Percentiles rank a stretch among this genome's conserved stretches.
phyloP scores from a whole-genome alignment of 495 filamentous ascomycete species.

The Staphylotrichum longicolle region DNA sequence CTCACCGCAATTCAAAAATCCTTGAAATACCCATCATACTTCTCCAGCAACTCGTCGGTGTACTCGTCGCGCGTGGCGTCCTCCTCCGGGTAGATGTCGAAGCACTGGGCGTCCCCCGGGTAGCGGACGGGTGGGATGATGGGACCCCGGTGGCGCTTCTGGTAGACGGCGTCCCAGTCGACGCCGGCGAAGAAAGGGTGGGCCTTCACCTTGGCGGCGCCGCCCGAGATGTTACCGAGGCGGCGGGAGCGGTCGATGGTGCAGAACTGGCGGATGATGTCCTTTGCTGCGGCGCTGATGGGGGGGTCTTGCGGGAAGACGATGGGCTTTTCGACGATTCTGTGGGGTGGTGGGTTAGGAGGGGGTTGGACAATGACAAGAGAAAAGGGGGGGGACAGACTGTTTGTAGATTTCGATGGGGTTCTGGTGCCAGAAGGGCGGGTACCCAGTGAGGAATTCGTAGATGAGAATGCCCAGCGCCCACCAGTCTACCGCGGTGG shows the following conservation, averaged over 20 bases:
- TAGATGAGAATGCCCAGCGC: conserved; percentile 93
- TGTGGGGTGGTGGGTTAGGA: conserved; percentile 28
- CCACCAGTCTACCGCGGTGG: conserved; percentile 99
- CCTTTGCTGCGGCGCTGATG: conserved; percentile 73
- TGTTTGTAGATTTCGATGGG: conserved; percentile 96
- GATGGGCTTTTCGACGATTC: conserved; percentile 73
- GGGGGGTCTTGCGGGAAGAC: conserved; percentile 59
- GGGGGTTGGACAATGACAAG: not conserved
- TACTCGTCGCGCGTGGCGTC: conserved; percentile 58
- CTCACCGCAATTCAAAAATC: conserved; percentile 59
- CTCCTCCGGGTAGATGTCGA: conserved; percentile 77
- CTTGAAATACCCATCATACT: conserved; percentile 75
- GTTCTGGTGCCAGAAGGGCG: conserved; percentile 95
- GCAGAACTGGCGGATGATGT: conserved; percentile 82
- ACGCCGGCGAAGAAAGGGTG: conserved; percentile 85
- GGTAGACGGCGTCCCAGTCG: conserved; percentile 81
- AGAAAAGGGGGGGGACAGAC: conserved; percentile 42
- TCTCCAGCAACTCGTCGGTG: conserved; percentile 65
- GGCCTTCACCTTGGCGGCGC: conserved; percentile 74
- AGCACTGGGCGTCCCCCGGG: conserved; percentile 83
- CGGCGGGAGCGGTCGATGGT: conserved; percentile 84
- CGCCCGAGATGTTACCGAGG: conserved; percentile 82
- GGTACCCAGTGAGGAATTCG: conserved; percentile 93
- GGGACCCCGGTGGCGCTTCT: conserved; percentile 68
- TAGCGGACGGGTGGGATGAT: conserved; percentile 81